Percentiles rank a stretch among this genome's conserved stretches.
phyloP scores from a whole-genome alignment of 164 flowering plant species.

The Liquidambar formosana region DNA sequence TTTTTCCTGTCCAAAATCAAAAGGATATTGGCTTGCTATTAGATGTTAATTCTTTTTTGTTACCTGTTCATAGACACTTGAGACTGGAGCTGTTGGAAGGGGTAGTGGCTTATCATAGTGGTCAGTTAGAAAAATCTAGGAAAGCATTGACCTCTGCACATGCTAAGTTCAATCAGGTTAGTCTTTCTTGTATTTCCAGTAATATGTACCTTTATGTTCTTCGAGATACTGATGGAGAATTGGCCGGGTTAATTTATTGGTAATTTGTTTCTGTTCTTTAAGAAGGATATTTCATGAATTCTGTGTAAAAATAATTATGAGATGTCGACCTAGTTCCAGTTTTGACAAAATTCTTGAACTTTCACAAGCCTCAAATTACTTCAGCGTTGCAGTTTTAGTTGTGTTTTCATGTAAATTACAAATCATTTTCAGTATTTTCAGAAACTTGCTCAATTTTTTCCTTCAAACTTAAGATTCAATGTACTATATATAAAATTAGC shows the following conservation, averaged over 20 bases:
- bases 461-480: neutral
- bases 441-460: neutral
- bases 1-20: neutral
- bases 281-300: too few relatives aligned
- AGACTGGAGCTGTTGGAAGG: conserved; percentile 92
- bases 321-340: too few relatives aligned
- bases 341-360: too few relatives aligned
- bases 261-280: too few relatives aligned
- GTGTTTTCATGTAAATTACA: neutral
- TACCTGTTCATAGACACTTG: conserved; percentile 48
- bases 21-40: neutral
- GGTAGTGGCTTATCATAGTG: conserved; percentile 81
- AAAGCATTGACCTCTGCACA: conserved; percentile 65
- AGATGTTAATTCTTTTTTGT: conserved; percentile 8
- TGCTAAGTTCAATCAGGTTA: conserved; percentile 61
- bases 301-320: too few relatives aligned
- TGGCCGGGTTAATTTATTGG: neutral
- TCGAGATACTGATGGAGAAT: neutral
- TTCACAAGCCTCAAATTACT: too few relatives aligned
- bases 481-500: neutral
- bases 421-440: neutral
- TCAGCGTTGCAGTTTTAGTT: too few relatives aligned
- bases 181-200: neutral
- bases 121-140: conserved; percentile 53
- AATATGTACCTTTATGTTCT: neutral